Base-by-base conservation (phyloP, 495 filamentous ascomycete species). In the Hypoxylon crocopeplum region DNA sequence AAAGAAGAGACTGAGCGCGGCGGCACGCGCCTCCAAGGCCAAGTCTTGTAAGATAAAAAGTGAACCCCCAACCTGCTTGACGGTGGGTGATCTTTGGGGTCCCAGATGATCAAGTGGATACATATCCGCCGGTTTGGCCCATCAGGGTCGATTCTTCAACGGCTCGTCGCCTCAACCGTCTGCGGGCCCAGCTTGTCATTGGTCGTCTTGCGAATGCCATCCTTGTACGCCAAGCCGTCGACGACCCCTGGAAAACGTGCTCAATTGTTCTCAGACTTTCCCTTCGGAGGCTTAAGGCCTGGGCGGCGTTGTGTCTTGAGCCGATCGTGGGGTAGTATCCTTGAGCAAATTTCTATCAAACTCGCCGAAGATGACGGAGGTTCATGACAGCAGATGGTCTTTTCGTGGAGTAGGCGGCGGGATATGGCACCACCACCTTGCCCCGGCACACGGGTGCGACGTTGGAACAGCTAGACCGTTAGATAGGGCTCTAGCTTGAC, bases 191-290 rank as follows among this genome's bases (percentile, higher is more conserved):
- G 37, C 10, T 11, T 30, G 20, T 34, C 40, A 58, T 62, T 59
- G 57, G 48, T 24, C n/a, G 5, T 27, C 11, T 48, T 37, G 16
- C 24, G n/a, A n/a, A 30, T 24, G 13, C 10, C n/a, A 62, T 30
- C 62, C 62, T 39, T 60, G 57, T 30, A 22, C 32, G 48, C 56
- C 50, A 55, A 59, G 54, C 39, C 52, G 32, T 47, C 36, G 27
- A 51, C 27, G 39, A 44, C 48, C 53, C 57, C 50, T 48, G 48
- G 45, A 63, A 69, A 69, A 69, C 52, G 56, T 69, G 67, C 67
- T 69, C 67, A 69, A 67, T 67, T 48, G 20, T 63, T 69, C 66
- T 69, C 66, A 66, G 13, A 15, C 56, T 55, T 59, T 57, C 62
- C 62, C 44, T 50, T 56, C 51, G 33, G 33, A 55, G 51, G 42